These are phyloP conservation scores for Eremothecium cymbalariae DNA, from an alignment of 1,139 yeast species.

Conservation along the genomic window DNA sequence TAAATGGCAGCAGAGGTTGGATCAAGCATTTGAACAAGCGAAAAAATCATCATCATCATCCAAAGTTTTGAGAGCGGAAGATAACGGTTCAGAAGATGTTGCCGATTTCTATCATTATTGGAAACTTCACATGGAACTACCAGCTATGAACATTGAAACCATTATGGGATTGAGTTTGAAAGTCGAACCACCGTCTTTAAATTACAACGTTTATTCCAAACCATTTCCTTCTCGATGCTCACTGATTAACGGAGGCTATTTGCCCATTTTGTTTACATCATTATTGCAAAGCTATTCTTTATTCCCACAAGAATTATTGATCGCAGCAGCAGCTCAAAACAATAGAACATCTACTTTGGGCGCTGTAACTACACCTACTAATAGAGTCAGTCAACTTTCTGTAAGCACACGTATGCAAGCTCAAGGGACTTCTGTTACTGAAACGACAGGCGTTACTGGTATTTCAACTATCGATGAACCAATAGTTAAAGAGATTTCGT, in stretches of 20 bases:
- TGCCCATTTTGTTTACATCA: slow-evolving; percentile 55
- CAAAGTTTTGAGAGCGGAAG: slow-evolving; percentile 1
- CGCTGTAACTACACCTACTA: slow-evolving; percentile 14
- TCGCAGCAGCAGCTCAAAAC: slow-evolving; percentile 37
- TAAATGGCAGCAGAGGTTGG: slow-evolving; percentile 54
- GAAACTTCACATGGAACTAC: slow-evolving; percentile 25
- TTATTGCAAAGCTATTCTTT: slow-evolving; percentile 45
- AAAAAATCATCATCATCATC: slow-evolving; percentile 1
- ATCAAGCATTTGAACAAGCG: slow-evolving; percentile 8
- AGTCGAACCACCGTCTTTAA: slow-evolving; percentile 25
- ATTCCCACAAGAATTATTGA: slow-evolving; percentile 43
- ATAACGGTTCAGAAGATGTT: neutral
- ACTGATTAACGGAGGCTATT: slow-evolving; percentile 47
- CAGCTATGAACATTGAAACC: slow-evolving; percentile 20
- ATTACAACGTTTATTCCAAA: slow-evolving; percentile 20
- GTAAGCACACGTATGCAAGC: slow-evolving; percentile 14
- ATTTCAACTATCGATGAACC: slow-evolving; percentile 32
- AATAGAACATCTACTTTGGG: slow-evolving; percentile 11
- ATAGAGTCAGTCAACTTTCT: slow-evolving; percentile 7
- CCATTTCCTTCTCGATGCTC: slow-evolving; percentile 27
- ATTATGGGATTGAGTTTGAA: slow-evolving; percentile 27
- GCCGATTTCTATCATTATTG: slow-evolving; percentile 23
- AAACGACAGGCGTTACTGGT: slow-evolving; percentile 33
- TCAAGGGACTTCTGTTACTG: slow-evolving; percentile 10
- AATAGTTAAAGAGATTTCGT: slow-evolving; percentile 25